Evolutionary conservation across 192 early-diverging fungal genomes (phyloP).

Genomic region (Backusella australiensis): DNA sequence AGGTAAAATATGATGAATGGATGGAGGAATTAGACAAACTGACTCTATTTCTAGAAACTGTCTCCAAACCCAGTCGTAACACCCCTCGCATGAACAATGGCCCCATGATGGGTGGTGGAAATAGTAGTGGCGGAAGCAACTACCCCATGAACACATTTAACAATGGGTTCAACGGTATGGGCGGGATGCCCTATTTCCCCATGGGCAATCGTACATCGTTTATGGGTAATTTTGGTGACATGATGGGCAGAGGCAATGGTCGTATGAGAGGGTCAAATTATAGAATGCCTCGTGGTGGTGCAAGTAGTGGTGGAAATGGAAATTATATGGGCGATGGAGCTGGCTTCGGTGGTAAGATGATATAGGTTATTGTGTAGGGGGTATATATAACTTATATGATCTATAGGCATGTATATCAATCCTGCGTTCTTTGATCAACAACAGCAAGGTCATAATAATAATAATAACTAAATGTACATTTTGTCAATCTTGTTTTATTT

Average conservation of each 20-base stretch:
- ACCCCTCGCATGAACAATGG: not conserved
- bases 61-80: slow-evolving; percentile 23
- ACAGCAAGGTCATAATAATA: no score
- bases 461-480: no score
- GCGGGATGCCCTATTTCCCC: slow-evolving; percentile 11
- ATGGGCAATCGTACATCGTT: slow-evolving; percentile 12
- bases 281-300: slow-evolving; percentile 28
- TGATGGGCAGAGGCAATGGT: slow-evolving; percentile 20
- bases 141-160: slow-evolving; percentile 9
- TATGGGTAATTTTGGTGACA: slow-evolving; percentile 3
- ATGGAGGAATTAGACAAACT: not conserved
- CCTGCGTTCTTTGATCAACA: no score
- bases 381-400: no score
- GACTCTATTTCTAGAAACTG: slow-evolving; percentile 14
- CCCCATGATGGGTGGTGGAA: not conserved
- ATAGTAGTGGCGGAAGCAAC: not conserved
- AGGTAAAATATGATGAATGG: slow-evolving; percentile 19
- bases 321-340: slow-evolving; percentile 32
- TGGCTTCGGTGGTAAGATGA: slow-evolving; percentile 19
- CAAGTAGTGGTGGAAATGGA: slow-evolving; percentile 19
- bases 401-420: no score
- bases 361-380: no score
- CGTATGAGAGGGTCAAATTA: slow-evolving; percentile 18
- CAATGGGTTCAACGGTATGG: slow-evolving; percentile 14
- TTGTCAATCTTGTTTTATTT: no score